Conservation (phyloP, 2,329 filamentous ascomycete genomes). For the Microcyclospora tardicrescens region DNA sequence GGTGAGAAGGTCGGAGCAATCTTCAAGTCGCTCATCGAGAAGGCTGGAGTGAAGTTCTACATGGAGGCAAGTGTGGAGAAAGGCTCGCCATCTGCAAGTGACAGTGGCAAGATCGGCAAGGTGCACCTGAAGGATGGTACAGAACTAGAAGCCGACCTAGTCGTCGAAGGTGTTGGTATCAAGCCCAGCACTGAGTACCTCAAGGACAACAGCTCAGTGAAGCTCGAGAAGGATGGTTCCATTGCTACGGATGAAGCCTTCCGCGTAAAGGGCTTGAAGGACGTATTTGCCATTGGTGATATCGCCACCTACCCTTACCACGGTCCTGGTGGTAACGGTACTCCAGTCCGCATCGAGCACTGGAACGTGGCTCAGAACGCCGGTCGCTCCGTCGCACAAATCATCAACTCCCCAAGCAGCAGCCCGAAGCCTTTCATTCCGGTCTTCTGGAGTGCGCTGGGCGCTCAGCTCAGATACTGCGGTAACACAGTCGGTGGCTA, state of each 20-base stretch:
- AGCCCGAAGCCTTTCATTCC: constrained; percentile 67
- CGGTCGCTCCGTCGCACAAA: constrained; percentile 63
- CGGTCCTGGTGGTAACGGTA: constrained; percentile 69
- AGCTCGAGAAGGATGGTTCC: constrained; percentile 74
- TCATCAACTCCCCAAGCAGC: constrained; percentile 55
- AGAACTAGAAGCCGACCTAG: constrained; percentile 69
- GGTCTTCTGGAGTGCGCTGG: constrained; percentile 92
- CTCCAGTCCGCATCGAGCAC: constrained; percentile 76
- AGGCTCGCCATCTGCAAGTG: constrained; percentile 56
- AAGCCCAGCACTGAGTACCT: constrained; percentile 74
- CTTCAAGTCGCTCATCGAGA: constrained; percentile 67
- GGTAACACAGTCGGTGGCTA: constrained; percentile 73
- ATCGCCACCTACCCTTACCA: constrained; percentile 92
- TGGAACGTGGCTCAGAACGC: constrained; percentile 97
- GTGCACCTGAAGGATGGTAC: constrained; percentile 80
- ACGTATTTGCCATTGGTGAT: constrained; percentile 88
- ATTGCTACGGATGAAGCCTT: constrained; percentile 70
- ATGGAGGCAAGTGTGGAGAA: constrained; percentile 71
- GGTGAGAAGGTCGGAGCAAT: constrained; percentile 69
- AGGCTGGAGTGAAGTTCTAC: constrained; percentile 79
- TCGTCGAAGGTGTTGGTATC: constrained; percentile 85
- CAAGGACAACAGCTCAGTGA: constrained; percentile 53
- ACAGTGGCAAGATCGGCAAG: constrained; percentile 61
- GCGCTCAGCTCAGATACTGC: constrained; percentile 81
- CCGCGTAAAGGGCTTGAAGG: constrained; percentile 58